Percentiles rank a stretch among this genome's conserved stretches.
Conservation (phyloP, 805 yeast genomes). For the Saturnispora silvae region DNA sequence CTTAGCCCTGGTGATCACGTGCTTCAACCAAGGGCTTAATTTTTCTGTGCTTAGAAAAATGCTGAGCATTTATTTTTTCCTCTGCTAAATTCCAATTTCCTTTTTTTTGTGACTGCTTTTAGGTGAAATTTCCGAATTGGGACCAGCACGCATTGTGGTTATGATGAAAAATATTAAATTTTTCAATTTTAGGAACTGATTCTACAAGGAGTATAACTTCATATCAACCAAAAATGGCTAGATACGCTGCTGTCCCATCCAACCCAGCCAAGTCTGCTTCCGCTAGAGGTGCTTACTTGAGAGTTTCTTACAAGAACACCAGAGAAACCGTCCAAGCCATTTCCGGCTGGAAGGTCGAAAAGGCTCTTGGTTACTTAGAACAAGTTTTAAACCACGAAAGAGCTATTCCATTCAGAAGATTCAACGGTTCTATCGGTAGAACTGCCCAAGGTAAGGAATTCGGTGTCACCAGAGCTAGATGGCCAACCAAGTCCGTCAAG, state of each 20-base stretch:
- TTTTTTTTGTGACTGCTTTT: not conserved
- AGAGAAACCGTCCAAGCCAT: conserved; percentile 98
- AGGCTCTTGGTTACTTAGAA: conserved; percentile 89
- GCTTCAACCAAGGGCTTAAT: not conserved
- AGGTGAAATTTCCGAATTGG: conserved; percentile 3
- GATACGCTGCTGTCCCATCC: conserved; percentile 98
- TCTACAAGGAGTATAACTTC: not conserved
- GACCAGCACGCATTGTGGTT: conserved; percentile 1
- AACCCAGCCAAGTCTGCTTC: conserved; percentile 99
- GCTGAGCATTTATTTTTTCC: not conserved
- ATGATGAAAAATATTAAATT: conserved; percentile 5
- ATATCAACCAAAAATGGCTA: conserved; percentile 57
- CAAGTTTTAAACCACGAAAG: conserved; percentile 97
- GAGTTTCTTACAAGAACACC: conserved; percentile 99
- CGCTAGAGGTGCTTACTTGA: conserved; percentile 98
- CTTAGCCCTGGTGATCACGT: too few species aligned
- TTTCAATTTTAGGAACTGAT: conserved; percentile 1
- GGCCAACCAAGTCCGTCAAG: conserved; percentile 99
- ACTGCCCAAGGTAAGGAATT: conserved; percentile 99
- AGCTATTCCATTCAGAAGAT: conserved; percentile 99
- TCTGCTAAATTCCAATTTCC: not conserved
- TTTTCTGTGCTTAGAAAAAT: too few species aligned
- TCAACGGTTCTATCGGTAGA: conserved; percentile 93
- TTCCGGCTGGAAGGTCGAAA: conserved; percentile 94
- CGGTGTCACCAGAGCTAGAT: conserved; percentile 99